Percentiles rank a stretch among this genome's conserved stretches.
These are phyloP conservation scores for Leptographium procerum DNA, from an alignment of 2,329 filamentous ascomycete species.

Conservation along the genomic window DNA sequence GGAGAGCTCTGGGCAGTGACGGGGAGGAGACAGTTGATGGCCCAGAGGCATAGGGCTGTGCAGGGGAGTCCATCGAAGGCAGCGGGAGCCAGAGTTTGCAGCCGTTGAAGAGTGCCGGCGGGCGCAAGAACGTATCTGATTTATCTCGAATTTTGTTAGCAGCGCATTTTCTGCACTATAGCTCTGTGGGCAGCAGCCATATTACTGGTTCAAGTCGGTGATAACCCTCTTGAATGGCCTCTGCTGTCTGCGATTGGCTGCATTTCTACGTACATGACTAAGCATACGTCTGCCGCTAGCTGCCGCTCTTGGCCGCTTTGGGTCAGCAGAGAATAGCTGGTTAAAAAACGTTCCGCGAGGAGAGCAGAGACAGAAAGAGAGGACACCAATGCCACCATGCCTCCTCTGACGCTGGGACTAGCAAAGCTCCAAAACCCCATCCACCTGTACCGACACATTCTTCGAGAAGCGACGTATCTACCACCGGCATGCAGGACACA, in stretches of 20 bases:
- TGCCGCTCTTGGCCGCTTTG: neutral
- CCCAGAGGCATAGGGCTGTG: neutral
- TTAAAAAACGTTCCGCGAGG: no score
- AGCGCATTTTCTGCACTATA: neutral
- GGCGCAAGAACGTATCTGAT: neutral
- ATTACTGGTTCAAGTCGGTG: neutral
- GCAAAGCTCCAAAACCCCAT: conserved; percentile 15
- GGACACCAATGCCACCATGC: neutral
- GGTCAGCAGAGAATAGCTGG: no score
- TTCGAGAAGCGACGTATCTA: conserved; percentile 50
- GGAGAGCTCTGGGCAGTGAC: conserved; percentile 16
- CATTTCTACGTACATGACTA: neutral
- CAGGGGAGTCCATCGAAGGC: neutral
- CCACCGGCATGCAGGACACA: conserved; percentile 37
- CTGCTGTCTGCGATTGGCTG: neutral
- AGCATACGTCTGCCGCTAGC: neutral
- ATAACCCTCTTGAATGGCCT: no score
- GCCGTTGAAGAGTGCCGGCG: neutral
- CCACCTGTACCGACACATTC: conserved; percentile 46
- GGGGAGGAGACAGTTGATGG: neutral
- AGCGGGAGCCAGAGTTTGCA: neutral
- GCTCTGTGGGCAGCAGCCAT: neutral
- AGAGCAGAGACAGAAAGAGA: neutral
- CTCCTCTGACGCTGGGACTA: neutral
- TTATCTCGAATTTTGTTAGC: neutral